Evolutionary conservation across 306 rosid genomes (phyloP).

Genomic region (Vigna mungo): DNA sequence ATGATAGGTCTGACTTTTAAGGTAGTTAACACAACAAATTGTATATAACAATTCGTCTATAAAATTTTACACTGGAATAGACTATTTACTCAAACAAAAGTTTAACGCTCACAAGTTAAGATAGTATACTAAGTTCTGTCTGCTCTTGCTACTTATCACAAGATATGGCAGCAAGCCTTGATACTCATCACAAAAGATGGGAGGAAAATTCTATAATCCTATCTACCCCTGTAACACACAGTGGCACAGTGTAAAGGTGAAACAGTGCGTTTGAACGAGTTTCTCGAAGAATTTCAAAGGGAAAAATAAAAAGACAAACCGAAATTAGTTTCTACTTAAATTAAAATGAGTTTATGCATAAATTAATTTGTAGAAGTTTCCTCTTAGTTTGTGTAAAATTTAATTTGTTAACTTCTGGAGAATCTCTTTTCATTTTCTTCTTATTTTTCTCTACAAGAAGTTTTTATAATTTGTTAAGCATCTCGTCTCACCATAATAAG

Average conservation of each 20-base stretch:
- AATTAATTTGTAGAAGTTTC: too few species aligned
- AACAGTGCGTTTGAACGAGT: too few species aligned
- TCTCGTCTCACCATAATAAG: not conserved
- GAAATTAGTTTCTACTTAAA: too few species aligned
- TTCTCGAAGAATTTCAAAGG: too few species aligned
- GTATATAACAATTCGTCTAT: not conserved
- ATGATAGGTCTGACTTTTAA: not conserved
- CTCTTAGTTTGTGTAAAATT: too few species aligned
- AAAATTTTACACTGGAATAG: not conserved
- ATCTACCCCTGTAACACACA: not conserved
- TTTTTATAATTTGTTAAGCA: too few species aligned
- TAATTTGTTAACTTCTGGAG: too few species aligned
- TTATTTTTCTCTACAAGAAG: too few species aligned
- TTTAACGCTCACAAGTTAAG: not conserved
- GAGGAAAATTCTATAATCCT: constrained; percentile 7
- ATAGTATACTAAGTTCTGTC: not conserved
- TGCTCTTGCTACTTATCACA: not conserved
- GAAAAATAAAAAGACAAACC: too few species aligned
- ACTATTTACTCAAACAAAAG: not conserved
- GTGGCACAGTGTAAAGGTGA: too few species aligned
- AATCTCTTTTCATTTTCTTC: too few species aligned
- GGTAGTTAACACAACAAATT: not conserved
- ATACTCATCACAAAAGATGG: not conserved
- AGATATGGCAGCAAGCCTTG: not conserved
- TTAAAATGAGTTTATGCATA: too few species aligned